Base-by-base conservation (phyloP, 2,329 filamentous ascomycete species). In the Penicillium janthinellum region DNA sequence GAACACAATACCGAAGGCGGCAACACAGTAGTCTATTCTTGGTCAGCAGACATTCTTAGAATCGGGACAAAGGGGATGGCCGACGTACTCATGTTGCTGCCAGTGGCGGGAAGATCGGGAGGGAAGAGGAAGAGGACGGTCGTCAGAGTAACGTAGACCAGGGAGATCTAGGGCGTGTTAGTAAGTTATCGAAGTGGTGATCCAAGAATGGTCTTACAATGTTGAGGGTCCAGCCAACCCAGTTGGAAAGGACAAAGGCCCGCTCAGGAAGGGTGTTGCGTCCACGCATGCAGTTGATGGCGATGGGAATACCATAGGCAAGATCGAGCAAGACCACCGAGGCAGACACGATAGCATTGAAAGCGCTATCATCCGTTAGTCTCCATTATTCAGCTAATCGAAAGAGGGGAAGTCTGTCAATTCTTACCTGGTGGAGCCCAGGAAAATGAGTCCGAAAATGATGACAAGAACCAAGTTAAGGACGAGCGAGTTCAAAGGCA, bases 81-180 rank as follows among this genome's bases (percentile, higher is more conserved):
- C 22, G 35, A 76, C 80, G 68, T 77, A 83, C 84, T 92, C 89
- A 92, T 92, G 76, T 85, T 91, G 65, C 77, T 84, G 0, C 82
- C 80, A 0, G 85, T 86, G 1, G 88, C 87, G 0, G 88, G 88
- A 4, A 87, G 70, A 7, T 82, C 82, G 0, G 90, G 89, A 3
- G 90, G 90, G 75, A 92, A 91, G 20, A 91, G 81, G 75, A 92
- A 92, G 0, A 92, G 80, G 0, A 91, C 85, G 0, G 88, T 91
- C 0, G 89, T 92, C n/a, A 92, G 72, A 12, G 86, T 76, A 1
- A 88, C 84, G 75, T 89, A 92, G 0, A 78, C 78, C 49, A 92
- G 80, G 5, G 74, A 70, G 44, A 76, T 63, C 89, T 88, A 31
- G 84, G 12, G 39, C 15, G 1, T 4, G 45, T 67, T 22, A 67